Percentiles rank a stretch among this genome's conserved stretches.
Evolutionary conservation across 441 rosid species (phyloP).

Genomic region (Mallotus japonicus): DNA sequence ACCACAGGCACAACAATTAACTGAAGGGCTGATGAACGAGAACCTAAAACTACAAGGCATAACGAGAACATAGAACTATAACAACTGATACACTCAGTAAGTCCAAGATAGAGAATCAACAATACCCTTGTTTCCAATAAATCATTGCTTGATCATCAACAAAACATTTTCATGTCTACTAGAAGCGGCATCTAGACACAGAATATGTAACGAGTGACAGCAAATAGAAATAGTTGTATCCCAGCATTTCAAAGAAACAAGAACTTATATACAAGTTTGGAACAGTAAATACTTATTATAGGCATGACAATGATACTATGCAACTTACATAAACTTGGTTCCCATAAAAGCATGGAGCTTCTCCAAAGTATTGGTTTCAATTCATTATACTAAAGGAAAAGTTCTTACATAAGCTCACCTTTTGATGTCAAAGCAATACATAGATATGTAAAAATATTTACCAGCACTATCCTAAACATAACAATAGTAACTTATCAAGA

Average conservation of each 20-base stretch:
- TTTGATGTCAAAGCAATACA: neutral
- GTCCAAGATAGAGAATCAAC: neutral
- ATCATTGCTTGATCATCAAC: neutral
- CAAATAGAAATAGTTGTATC: neutral
- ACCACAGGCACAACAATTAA: too few relatives aligned
- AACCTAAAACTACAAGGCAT: too few relatives aligned
- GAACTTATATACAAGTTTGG: neutral
- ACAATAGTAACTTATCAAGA: neutral
- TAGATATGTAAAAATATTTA: neutral
- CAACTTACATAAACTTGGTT: slow-evolving; percentile 84
- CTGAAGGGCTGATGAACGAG: too few relatives aligned
- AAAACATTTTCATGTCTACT: neutral
- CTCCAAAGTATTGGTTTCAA: slow-evolving; percentile 48
- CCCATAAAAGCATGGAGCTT: slow-evolving; percentile 74
- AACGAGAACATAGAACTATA: too few relatives aligned
- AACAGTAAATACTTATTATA: neutral
- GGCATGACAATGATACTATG: neutral
- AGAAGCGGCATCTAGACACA: neutral
- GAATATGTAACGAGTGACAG: neutral
- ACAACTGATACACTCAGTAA: too few relatives aligned
- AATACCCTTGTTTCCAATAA: neutral
- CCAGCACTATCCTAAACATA: neutral
- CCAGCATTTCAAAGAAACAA: neutral
- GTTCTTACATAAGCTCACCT: neutral
- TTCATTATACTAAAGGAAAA: neutral